Evolutionary conservation across 2,329 filamentous ascomycete species (phyloP).

Genomic region (Aspergillus sp.): DNA sequence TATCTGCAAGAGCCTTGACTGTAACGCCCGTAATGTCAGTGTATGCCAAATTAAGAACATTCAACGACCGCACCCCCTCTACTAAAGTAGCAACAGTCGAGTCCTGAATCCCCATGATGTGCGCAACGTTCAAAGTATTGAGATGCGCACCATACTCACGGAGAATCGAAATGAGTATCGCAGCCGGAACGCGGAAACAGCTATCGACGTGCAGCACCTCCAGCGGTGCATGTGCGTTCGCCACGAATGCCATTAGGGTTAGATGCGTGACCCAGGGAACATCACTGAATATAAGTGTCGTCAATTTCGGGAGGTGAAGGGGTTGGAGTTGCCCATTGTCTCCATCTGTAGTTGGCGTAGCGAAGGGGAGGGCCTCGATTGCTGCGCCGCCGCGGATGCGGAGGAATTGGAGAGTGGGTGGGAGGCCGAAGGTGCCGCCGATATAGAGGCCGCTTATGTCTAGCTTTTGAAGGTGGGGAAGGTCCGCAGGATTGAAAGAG

Average conservation of each 20-base stretch:
- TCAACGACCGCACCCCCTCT: constrained; percentile 27
- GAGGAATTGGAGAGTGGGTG: constrained; percentile 30
- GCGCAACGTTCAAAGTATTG: constrained; percentile 30
- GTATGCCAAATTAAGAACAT: constrained; percentile 33
- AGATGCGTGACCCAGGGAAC: constrained; percentile 22
- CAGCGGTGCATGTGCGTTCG: constrained; percentile 22
- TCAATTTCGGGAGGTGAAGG: constrained; percentile 26
- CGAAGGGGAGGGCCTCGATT: constrained; percentile 14
- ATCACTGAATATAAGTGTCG: constrained; percentile 30
- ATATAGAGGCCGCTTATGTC: constrained; percentile 29
- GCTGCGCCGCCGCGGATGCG: constrained; percentile 26
- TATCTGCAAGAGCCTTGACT: constrained; percentile 34
- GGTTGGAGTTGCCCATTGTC: not conserved
- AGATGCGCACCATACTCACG: constrained; percentile 20
- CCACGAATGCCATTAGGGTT: constrained; percentile 19
- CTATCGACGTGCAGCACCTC: constrained; percentile 27
- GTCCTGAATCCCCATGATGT: constrained; percentile 29
- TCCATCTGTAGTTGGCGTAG: not conserved
- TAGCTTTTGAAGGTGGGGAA: constrained; percentile 27
- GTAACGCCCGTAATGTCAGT: constrained; percentile 36
- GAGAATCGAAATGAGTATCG: constrained; percentile 18
- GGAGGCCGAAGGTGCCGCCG: constrained; percentile 23
- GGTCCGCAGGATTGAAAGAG: constrained; percentile 14
- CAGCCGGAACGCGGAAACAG: constrained; percentile 23
- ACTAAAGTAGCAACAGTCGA: constrained; percentile 19